Conservation (phyloP, 257 asterid species). For the Cinchona pubescens region DNA sequence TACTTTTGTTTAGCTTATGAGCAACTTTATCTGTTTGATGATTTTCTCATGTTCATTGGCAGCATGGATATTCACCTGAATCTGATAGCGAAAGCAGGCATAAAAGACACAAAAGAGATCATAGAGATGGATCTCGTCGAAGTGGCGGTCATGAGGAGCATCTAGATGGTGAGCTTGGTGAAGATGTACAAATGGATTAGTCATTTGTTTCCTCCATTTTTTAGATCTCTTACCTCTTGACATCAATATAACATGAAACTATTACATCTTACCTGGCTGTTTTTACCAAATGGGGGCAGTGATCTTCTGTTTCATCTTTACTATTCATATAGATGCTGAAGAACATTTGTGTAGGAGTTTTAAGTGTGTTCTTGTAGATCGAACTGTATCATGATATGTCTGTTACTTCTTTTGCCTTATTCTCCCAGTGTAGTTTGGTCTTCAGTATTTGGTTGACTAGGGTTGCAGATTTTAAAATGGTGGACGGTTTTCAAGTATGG, state of each 20-base stretch:
- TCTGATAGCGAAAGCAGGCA: conserved; percentile 83
- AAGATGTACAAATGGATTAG: conserved; percentile 93
- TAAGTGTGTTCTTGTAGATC: neutral
- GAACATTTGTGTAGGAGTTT: neutral
- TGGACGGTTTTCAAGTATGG: neutral
- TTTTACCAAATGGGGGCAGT: neutral
- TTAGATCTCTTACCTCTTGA: conserved; percentile 7
- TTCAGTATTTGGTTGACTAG: neutral
- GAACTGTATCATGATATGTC: neutral
- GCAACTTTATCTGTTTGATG: neutral
- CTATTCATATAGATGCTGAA: neutral
- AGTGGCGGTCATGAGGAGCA: conserved; percentile 77
- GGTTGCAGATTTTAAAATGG: neutral
- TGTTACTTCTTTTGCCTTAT: neutral
- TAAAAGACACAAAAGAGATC: conserved; percentile 67
- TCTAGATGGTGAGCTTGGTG: conserved; percentile 98
- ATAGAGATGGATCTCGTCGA: conserved; percentile 61
- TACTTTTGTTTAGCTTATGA: too few relatives aligned
- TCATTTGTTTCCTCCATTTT: neutral
- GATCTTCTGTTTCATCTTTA: neutral
- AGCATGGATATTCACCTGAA: conserved; percentile 89
- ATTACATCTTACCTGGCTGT: neutral
- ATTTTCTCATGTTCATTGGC: conserved; percentile 25
- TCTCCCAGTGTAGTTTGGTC: neutral
- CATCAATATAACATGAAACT: neutral